A percentile compares a stretch with the other conserved stretches of the same genome.
phyloP scores from a whole-genome alignment of 169 alveolate species.

The Cryptosporidium andersoni region DNA sequence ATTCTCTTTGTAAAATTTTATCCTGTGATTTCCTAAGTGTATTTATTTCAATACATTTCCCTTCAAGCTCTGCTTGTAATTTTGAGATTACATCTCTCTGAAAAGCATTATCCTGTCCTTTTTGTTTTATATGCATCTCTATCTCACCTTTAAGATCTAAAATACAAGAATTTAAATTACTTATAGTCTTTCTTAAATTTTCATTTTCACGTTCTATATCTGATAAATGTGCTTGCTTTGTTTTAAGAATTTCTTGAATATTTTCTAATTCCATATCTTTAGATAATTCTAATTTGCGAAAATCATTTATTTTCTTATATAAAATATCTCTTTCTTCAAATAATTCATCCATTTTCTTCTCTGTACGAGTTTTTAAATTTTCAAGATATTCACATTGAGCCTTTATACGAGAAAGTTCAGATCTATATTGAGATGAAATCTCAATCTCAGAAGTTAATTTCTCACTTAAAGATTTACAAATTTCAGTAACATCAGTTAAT shows the following conservation, averaged over 20 bases:
- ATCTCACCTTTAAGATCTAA: constrained; percentile 28
- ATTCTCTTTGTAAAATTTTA: constrained; percentile 58
- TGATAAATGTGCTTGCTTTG: constrained; percentile 31
- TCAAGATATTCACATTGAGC: constrained; percentile 71
- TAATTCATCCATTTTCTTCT: constrained; percentile 48
- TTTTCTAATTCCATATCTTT: constrained; percentile 24
- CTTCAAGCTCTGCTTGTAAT: constrained; percentile 47
- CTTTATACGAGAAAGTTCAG: constrained; percentile 51
- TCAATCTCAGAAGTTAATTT: constrained; percentile 61
- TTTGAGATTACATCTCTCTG: constrained; percentile 57
- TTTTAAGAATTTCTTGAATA: constrained; percentile 6
- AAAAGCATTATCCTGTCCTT: constrained; percentile 63
- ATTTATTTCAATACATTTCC: constrained; percentile 52
- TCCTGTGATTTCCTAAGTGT: constrained; percentile 59
- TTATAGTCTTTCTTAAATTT: constrained; percentile 11
- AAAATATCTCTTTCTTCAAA: constrained; percentile 52
- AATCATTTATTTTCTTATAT: constrained; percentile 49
- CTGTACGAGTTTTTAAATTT: constrained; percentile 20
- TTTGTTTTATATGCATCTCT: constrained; percentile 41
- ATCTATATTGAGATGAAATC: constrained; percentile 39
- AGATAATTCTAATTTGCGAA: constrained; percentile 1
- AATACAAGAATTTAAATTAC: constrained; percentile 20
- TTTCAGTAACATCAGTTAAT: constrained; percentile 38
- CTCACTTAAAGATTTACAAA: constrained; percentile 60
- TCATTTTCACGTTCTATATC: constrained; percentile 49